Conservation (phyloP, 75 land plant species). For the Ceratopteris richardii region DNA sequence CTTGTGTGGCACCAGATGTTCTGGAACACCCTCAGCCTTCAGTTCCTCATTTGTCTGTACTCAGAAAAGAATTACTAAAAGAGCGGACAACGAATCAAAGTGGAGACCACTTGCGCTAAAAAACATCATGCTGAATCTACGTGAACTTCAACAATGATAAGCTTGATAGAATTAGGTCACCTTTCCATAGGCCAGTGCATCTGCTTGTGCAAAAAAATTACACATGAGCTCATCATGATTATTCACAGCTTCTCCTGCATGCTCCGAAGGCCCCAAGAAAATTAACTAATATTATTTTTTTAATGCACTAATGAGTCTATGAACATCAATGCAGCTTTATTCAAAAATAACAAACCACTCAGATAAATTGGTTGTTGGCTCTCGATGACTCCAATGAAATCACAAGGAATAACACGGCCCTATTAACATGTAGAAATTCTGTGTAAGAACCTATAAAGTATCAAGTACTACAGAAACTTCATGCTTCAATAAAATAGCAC, state of each 20-base stretch:
- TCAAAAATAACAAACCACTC: slow-evolving; percentile 39
- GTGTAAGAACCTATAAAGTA: neutral
- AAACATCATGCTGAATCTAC: too few relatives aligned
- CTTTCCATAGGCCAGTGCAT: slow-evolving; percentile 98
- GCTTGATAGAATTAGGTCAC: slow-evolving; percentile 21
- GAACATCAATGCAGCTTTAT: too few relatives aligned
- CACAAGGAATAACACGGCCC: slow-evolving; percentile 99
- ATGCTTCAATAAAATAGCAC: neutral
- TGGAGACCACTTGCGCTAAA: too few relatives aligned
- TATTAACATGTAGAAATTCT: slow-evolving; percentile 14
- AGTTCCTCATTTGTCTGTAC: slow-evolving; percentile 71
- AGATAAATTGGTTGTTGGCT: slow-evolving; percentile 92
- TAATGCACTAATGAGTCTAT: too few relatives aligned
- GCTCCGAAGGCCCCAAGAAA: neutral
- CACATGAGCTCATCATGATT: slow-evolving; percentile 99
- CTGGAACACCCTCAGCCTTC: slow-evolving; percentile 58
- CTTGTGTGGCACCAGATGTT: slow-evolving; percentile 84
- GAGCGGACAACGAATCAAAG: too few relatives aligned
- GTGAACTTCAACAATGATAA: too few relatives aligned
- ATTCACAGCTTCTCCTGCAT: slow-evolving; percentile 76
- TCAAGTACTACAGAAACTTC: too few relatives aligned
- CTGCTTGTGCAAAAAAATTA: slow-evolving; percentile 98
- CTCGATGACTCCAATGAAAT: slow-evolving; percentile 86
- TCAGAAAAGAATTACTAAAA: neutral
- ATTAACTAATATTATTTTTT: too few relatives aligned